Conservation (phyloP, 176 grass and related monocot genomes). For the Leersia perrieri region DNA sequence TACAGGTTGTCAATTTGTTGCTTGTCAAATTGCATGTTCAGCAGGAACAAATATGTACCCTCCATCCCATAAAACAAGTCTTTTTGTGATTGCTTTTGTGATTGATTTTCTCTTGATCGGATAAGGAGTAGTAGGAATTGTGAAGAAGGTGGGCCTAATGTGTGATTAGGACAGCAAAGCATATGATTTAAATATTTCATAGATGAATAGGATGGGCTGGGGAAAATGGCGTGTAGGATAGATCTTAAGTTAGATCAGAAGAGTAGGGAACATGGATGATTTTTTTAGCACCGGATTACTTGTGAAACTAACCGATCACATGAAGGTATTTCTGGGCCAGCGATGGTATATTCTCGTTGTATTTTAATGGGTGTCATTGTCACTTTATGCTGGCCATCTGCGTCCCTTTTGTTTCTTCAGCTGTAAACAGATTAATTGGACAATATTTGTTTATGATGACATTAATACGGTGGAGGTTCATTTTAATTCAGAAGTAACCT, state of each 20-base stretch:
- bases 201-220: not conserved
- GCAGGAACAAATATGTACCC: not conserved
- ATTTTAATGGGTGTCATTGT: slow-evolving; percentile 28
- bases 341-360: slow-evolving; percentile 18
- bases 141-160: not conserved
- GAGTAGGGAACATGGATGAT: not conserved
- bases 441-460: slow-evolving; percentile 3
- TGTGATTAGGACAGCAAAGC: slow-evolving; percentile 29
- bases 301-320: slow-evolving; percentile 24
- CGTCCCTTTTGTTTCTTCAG: not conserved
- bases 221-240: slow-evolving; percentile 15
- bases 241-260: slow-evolving; percentile 33
- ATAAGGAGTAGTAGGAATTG: slow-evolving; percentile 25
- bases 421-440: slow-evolving; percentile 9
- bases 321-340: slow-evolving; percentile 13
- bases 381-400: slow-evolving; percentile 22
- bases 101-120: not conserved
- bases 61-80: no score
- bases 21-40: not conserved
- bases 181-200: slow-evolving; percentile 20
- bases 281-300: slow-evolving; percentile 36
- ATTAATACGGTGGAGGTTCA: not conserved
- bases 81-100: no score
- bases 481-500: not conserved
- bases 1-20: slow-evolving; percentile 28